Evolutionary conservation across 2,329 filamentous ascomycete species (phyloP), one percentile per base, ranked within the genome.

Genomic region (Epichloe scottii): DNA sequence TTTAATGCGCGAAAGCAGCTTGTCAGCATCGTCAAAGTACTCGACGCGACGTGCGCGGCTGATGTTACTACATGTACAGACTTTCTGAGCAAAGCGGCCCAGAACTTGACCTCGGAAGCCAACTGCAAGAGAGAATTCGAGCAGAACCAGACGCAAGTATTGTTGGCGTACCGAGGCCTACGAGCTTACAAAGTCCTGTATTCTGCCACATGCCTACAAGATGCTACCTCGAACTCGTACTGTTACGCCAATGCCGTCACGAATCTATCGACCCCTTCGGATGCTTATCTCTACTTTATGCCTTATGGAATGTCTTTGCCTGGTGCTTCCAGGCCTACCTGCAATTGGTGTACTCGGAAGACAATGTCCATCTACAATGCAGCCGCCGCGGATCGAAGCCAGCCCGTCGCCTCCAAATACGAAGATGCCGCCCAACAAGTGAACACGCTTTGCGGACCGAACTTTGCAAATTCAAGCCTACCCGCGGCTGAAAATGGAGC

Each of bases 241-340:
- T 85, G 81, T 71, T 96, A 89, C 65, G 87, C 87, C 57, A 84
- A 87, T 58, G 89, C 91, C 47, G 81, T 90, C 54, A 89, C 86
- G 46, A 95, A 95, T 67, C 64, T 71, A 5, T 78, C 79, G 21
- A 84, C 79, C 8, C 74, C 85, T 0, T 79, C 81, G 34, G 85
- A 93, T 63, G 77, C 81, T 35, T 91, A 90, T 62, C 76, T 93
- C 37, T 98, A 96, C 70, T 91, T 85, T 60, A 72, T 97, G 3
- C 87, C 90, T 0, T 76, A 95, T 51, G 93, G 93, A 53, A 76
- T 82, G 40, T 67, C 74, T 0, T 70, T 96, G 12, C 87, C 87
- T 0, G 74, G 72, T 14, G 77, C 77, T 21, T 79, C 82, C 26
- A 72, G 75, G n/a, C 87, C 89, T 1, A 80, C 77, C 1, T 98